These are phyloP conservation scores for Pinus taeda DNA, from an alignment of 75 land plant genomes.

Conservation along the genomic window DNA sequence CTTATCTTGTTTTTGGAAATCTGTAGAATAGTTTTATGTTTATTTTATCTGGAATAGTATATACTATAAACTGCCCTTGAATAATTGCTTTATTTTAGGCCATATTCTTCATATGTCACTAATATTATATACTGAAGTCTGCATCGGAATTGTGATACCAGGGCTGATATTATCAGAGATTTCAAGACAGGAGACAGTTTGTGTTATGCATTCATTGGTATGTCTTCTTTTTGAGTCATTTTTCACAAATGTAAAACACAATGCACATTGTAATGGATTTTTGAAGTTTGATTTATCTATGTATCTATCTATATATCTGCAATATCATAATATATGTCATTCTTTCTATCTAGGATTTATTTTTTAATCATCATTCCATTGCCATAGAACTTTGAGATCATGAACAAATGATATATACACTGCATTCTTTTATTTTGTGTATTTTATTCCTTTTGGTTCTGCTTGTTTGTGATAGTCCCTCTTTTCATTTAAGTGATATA, in stretches of 20 bases:
- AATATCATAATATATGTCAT: not conserved
- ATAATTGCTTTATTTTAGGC: not conserved
- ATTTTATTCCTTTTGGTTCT: not conserved
- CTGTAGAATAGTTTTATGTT: not conserved
- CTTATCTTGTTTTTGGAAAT: not conserved
- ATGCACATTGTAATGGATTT: not conserved
- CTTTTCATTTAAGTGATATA: too few relatives aligned
- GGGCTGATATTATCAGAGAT: constrained; percentile 96
- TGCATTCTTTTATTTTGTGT: not conserved
- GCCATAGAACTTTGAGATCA: too few relatives aligned
- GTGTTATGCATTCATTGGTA: constrained; percentile 97
- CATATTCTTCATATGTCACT: not conserved
- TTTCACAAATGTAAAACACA: not conserved
- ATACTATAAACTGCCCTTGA: not conserved
- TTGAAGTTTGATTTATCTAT: not conserved
- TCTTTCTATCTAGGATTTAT: not conserved
- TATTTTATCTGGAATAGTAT: not conserved
- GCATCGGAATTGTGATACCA: constrained; percentile 14
- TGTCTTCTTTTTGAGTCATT: constrained; percentile 1
- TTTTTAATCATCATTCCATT: not conserved
- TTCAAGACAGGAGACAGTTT: constrained; percentile 96
- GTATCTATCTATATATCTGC: not conserved
- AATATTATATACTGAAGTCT: not conserved
- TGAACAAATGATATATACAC: not conserved
- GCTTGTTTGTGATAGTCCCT: not conserved